Evolutionary conservation across 2,329 filamentous ascomycete species (phyloP).

Genomic region (Talaromyces atroroseus): DNA sequence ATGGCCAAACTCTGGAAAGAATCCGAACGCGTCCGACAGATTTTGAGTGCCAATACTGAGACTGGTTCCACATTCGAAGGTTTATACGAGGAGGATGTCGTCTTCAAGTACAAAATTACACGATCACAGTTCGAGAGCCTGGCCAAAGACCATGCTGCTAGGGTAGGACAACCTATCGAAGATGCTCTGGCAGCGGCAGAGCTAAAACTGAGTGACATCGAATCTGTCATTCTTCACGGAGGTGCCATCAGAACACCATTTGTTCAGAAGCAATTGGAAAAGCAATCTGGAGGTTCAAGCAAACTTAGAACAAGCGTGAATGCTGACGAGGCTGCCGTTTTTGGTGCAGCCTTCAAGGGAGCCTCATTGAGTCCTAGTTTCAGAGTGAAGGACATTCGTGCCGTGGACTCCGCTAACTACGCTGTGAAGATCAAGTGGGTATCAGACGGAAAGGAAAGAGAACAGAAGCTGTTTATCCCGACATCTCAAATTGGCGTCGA

Average conservation of each 20-base stretch:
- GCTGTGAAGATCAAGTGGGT: constrained; percentile 70
- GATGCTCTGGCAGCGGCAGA: constrained; percentile 69
- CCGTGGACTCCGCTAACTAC: constrained; percentile 71
- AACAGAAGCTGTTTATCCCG: constrained; percentile 78
- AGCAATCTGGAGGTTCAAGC: constrained; percentile 61
- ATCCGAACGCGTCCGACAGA: constrained; percentile 76
- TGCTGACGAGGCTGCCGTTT: constrained; percentile 91
- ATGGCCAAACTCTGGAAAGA: constrained; percentile 91
- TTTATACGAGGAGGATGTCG: constrained; percentile 76
- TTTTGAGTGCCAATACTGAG: constrained; percentile 88
- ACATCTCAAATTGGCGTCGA: constrained; percentile 68
- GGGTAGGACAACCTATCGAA: constrained; percentile 64
- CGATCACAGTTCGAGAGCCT: constrained; percentile 77
- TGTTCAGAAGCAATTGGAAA: constrained; percentile 82
- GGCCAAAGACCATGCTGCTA: constrained; percentile 60
- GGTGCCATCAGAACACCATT: constrained; percentile 88
- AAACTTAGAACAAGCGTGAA: constrained; percentile 94
- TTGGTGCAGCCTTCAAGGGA: constrained; percentile 91
- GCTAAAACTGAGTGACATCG: constrained; percentile 67
- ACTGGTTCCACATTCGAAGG: constrained; percentile 78
- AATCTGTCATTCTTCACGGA: constrained; percentile 89
- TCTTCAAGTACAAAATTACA: constrained; percentile 85
- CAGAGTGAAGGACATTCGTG: constrained; percentile 92
- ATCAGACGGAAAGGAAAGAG: constrained; percentile 63
- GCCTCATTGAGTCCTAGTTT: constrained; percentile 91